phyloP scores from a whole-genome alignment of 257 asterid genomes.

The Anisodus tanguticus region DNA sequence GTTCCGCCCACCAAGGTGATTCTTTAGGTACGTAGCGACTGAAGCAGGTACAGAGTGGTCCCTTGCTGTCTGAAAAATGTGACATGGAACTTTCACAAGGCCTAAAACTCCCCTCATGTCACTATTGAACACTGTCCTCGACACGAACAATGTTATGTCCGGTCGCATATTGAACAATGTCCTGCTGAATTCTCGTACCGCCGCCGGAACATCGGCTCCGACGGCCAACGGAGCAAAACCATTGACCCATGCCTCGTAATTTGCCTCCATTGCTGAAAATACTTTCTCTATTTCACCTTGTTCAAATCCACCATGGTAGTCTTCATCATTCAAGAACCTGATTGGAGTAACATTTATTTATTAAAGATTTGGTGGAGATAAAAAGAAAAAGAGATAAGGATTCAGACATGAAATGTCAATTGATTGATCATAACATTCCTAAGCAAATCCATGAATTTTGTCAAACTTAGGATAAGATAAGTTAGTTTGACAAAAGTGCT shows the following conservation, averaged over 20 bases:
- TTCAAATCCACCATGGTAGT: constrained; percentile 92
- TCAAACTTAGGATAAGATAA: constrained; percentile 27
- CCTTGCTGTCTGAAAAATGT: constrained; percentile 77
- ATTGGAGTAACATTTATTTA: neutral
- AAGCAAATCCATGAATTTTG: constrained; percentile 18
- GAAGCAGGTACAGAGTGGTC: constrained; percentile 89
- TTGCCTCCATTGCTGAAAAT: constrained; percentile 84
- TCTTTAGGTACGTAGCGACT: constrained; percentile 69
- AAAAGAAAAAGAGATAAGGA: neutral
- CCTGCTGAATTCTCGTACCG: constrained; percentile 80
- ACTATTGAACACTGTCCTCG: constrained; percentile 67
- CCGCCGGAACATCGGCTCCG: constrained; percentile 98
- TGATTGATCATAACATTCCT: constrained; percentile 18
- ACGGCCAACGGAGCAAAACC: constrained; percentile 95
- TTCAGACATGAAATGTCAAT: constrained; percentile 14
- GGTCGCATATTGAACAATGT: constrained; percentile 93
- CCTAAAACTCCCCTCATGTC: constrained; percentile 81
- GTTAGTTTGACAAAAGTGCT: constrained; percentile 27
- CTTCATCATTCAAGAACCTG: constrained; percentile 73
- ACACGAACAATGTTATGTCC: constrained; percentile 81
- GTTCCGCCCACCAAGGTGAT: constrained; percentile 81
- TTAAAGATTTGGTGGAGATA: neutral
- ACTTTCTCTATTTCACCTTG: constrained; percentile 66
- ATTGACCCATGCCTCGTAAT: constrained; percentile 90
- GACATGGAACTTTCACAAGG: constrained; percentile 76